These are phyloP conservation scores for Glycine soja DNA, from an alignment of 306 rosid genomes.

Conservation along the genomic window DNA sequence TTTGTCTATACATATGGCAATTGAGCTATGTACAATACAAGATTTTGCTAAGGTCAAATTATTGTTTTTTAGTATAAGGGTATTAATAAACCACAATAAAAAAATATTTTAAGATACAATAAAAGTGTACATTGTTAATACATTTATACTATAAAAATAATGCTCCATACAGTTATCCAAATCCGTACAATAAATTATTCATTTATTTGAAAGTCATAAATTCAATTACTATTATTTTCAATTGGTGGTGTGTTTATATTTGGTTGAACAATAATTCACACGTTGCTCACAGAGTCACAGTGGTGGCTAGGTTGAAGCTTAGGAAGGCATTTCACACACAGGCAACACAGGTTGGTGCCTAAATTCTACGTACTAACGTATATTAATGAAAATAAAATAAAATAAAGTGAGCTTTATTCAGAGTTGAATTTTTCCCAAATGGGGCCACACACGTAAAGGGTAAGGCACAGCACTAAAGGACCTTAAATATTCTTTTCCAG, in stretches of 20 bases:
- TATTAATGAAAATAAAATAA: not conserved
- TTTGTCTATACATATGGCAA: not conserved
- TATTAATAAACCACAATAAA: no score
- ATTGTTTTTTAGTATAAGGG: no score
- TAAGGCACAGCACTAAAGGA: slow-evolving; percentile 14
- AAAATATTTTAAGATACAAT: no score
- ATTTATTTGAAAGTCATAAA: not conserved
- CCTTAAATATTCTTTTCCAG: slow-evolving; percentile 50
- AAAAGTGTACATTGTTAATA: no score
- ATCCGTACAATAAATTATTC: no score
- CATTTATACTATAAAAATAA: no score
- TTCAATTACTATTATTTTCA: slow-evolving; percentile 31
- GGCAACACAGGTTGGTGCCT: not conserved
- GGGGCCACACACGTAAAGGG: slow-evolving; percentile 37
- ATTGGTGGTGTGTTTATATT: not conserved
- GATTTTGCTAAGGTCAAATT: no score
- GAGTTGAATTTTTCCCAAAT: slow-evolving; percentile 34
- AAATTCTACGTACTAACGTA: not conserved
- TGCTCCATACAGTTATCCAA: no score
- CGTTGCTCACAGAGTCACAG: slow-evolving; percentile 29
- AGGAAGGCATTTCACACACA: slow-evolving; percentile 21
- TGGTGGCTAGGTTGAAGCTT: slow-evolving; percentile 40
- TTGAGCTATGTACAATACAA: not conserved
- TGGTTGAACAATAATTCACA: not conserved
- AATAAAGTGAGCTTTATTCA: slow-evolving; percentile 31